These are phyloP conservation scores for Leishmania gerbilli DNA, from an alignment of 208 protist species.

Conservation along the genomic window DNA sequence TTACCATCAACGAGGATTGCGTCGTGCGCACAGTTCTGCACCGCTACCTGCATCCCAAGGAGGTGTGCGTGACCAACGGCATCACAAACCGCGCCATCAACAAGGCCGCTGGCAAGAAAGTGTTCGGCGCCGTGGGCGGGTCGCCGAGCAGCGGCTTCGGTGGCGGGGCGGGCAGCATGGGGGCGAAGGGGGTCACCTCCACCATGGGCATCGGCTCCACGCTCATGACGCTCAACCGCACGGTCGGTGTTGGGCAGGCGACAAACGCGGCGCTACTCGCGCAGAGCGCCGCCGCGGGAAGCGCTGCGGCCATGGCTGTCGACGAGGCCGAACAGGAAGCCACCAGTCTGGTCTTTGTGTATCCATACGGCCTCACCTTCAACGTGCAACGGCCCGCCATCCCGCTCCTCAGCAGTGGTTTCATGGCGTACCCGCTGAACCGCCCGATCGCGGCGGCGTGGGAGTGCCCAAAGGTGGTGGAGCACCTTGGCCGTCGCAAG, in stretches of 20 bases:
- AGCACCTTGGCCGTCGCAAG: conserved; percentile 76
- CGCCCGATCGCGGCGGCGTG: conserved; percentile 89
- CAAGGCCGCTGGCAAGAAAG: conserved; percentile 88
- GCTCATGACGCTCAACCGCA: conserved; percentile 66
- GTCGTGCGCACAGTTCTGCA: conserved; percentile 95
- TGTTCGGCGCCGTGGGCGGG: conserved; percentile 43
- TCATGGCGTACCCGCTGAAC: conserved; percentile 96
- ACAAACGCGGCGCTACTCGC: conserved; percentile 23
- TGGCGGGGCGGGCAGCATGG: background rate
- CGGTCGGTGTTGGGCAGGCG: conserved; percentile 37
- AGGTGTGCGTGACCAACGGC: conserved; percentile 93
- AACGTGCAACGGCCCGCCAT: conserved; percentile 94
- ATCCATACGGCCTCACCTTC: conserved; percentile 95
- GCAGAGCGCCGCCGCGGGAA: conserved; percentile 5
- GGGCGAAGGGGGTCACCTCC: conserved; percentile 16
- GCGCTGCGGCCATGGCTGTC: background rate
- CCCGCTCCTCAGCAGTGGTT: conserved; percentile 93
- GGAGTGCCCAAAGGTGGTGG: conserved; percentile 66
- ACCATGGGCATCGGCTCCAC: conserved; percentile 35
- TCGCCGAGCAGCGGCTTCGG: background rate
- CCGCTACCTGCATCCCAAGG: conserved; percentile 97
- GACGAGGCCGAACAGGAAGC: conserved; percentile 45
- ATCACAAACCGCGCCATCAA: conserved; percentile 96
- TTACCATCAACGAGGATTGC: conserved; percentile 93
- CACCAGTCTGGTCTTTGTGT: conserved; percentile 91